Evolutionary conservation across 192 early-diverging fungal genomes (phyloP).

Genomic region (Podila epicladia): DNA sequence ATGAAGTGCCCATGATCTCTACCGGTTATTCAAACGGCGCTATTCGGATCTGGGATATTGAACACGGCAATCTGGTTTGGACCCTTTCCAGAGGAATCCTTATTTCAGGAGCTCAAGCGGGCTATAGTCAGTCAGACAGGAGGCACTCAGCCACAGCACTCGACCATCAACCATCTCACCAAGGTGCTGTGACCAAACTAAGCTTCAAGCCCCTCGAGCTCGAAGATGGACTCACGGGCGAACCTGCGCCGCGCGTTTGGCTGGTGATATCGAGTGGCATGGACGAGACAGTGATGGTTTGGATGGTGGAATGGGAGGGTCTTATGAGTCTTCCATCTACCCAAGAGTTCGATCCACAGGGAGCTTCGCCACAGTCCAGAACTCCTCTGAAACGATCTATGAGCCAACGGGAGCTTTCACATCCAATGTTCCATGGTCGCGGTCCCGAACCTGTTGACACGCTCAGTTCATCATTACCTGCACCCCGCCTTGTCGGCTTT

Average conservation of each 20-base stretch:
- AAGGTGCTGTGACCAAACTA: constrained; percentile 33
- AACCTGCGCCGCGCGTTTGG: constrained; percentile 45
- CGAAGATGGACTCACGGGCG: constrained; percentile 43
- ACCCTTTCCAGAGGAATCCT: constrained; percentile 21
- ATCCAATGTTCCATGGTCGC: background rate
- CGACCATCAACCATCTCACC: constrained; percentile 39
- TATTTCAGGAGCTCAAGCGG: background rate
- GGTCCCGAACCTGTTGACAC: background rate
- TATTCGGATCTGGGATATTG: constrained; percentile 42
- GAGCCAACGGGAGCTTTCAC: background rate
- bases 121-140: background rate
- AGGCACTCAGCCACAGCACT: constrained; percentile 3
- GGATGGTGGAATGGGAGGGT: constrained; percentile 49
- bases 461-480: constrained; percentile 36
- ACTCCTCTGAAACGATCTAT: background rate
- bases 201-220: constrained; percentile 42
- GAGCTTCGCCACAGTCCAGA: background rate
- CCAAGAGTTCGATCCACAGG: background rate
- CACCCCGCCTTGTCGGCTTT: constrained; percentile 42
- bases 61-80: constrained; percentile 43
- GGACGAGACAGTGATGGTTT: constrained; percentile 49
- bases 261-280: constrained; percentile 34
- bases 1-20: constrained; percentile 40
- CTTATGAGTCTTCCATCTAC: constrained; percentile 17
- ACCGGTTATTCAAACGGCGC: constrained; percentile 42